phyloP scores from a whole-genome alignment of 1,284 basidiomycete genomes.

The Melampsora occidentalis region DNA sequence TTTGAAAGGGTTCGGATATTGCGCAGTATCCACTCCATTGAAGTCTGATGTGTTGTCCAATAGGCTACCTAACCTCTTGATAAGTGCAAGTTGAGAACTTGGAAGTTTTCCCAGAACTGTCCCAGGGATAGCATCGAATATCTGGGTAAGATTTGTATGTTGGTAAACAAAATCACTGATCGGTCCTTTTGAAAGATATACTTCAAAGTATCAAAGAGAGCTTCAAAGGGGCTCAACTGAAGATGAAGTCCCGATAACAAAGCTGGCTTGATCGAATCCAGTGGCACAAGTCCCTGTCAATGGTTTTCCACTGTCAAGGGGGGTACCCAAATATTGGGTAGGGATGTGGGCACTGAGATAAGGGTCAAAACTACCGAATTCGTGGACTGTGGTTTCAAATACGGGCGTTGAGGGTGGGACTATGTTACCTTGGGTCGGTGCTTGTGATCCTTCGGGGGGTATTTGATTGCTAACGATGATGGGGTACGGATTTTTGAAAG shows the following conservation, averaged over 20 bases:
- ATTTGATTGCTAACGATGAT: constrained; percentile 32
- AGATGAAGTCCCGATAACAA: constrained; percentile 26
- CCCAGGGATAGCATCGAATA: constrained; percentile 14
- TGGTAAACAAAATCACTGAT: background rate
- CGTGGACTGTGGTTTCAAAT: constrained; percentile 58
- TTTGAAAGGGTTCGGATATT: constrained; percentile 39
- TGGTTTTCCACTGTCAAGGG: constrained; percentile 51
- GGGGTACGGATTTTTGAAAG: constrained; percentile 11
- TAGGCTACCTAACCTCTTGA: background rate
- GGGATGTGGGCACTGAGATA: constrained; percentile 51
- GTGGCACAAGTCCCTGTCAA: constrained; percentile 27
- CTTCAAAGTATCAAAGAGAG: background rate
- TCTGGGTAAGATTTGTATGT: background rate
- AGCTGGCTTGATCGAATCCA: constrained; percentile 32
- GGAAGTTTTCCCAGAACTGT: constrained; percentile 28
- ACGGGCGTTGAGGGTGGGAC: constrained; percentile 49
- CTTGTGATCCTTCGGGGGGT: background rate
- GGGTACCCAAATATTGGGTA: constrained; percentile 54
- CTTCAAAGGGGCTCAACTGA: constrained; percentile 23
- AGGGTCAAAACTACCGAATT: constrained; percentile 58
- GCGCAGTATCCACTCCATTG: constrained; percentile 49
- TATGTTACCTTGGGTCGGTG: background rate
- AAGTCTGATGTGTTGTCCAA: constrained; percentile 49
- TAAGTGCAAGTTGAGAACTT: background rate
- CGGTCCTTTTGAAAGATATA: constrained; percentile 7